A percentile compares a stretch with the other conserved stretches of the same genome.
These are phyloP conservation scores for Verbascum thapsus DNA, from an alignment of 257 asterid species.

Conservation along the genomic window DNA sequence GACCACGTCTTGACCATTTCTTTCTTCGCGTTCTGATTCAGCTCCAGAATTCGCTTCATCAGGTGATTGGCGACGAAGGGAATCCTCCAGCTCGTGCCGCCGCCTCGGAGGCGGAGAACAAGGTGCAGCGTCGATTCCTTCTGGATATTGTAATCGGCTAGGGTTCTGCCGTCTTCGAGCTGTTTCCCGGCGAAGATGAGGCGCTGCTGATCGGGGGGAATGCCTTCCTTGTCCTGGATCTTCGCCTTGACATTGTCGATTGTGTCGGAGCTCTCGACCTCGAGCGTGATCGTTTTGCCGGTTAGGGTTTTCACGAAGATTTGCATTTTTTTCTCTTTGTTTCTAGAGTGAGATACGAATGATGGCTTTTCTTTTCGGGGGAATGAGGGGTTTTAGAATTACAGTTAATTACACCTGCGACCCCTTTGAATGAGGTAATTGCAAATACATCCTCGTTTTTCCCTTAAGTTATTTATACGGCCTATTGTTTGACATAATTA, in stretches of 20 bases:
- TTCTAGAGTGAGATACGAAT: neutral
- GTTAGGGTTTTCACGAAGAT: constrained; percentile 39
- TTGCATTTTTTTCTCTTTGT: constrained; percentile 27
- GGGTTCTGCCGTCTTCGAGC: constrained; percentile 35
- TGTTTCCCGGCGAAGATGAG: constrained; percentile 41
- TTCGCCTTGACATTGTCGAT: constrained; percentile 36
- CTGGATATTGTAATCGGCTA: constrained; percentile 41
- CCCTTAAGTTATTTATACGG: no score
- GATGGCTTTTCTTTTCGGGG: no score
- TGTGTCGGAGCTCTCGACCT: constrained; percentile 37
- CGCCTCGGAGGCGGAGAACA: constrained; percentile 40
- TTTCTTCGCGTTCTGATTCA: constrained; percentile 33
- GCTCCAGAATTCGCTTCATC: constrained; percentile 38
- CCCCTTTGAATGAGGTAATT: no score
- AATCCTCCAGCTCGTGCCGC: constrained; percentile 50
- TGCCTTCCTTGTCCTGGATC: constrained; percentile 39
- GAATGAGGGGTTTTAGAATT: neutral
- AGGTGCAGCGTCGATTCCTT: constrained; percentile 43
- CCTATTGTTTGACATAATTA: no score
- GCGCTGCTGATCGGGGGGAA: constrained; percentile 41
- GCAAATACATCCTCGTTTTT: no score
- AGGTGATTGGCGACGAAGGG: constrained; percentile 65
- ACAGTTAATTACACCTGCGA: neutral
- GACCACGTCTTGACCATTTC: constrained; percentile 64
- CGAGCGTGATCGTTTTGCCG: constrained; percentile 41